Evolutionary conservation across 2,329 filamentous ascomycete species (phyloP), one percentile per base, ranked within the genome.

Genomic region (Pseudonectria foliicola): DNA sequence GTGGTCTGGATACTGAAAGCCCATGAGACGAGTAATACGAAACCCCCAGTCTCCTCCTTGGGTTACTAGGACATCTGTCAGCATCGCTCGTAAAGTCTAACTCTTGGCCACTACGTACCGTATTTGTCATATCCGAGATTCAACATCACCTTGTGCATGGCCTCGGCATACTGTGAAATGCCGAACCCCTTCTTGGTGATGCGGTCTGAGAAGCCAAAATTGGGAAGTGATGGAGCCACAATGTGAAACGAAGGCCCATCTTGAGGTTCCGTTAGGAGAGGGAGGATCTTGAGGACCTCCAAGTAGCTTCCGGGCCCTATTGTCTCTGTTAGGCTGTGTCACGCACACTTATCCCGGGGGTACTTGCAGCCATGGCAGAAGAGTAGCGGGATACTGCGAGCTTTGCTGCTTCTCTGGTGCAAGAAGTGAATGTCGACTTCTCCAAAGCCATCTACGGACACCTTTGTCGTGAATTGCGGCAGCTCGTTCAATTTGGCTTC

Each of bases 21-120:
- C 74, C 37, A 88, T 71, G 8, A 68, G 58, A 3, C 82, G 71
- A 10, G 78, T 80, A 46, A 87, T 73, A 46, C 70, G 67, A 52
- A 70, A 77, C 13, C 82, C 83, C 81, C 80, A 85, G 50, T 86
- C 82, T 18, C 82, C 82, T 43, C 78, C 80, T 57, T 84, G 74
- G 0, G 67, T 71, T 6, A 66, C 54, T 57, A 8, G 12, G 5
- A 4, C 4, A 13, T 3, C 12, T 13, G n/a, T 35, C 33, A 36
- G 33, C 5, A 3, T 4, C 26, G 12, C 3, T 13, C 7, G 11
- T 10, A 4, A 6, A 13, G 6, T 18, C 11, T 18, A 1, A 2
- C 6, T 5, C 14, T 5, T 3, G 5, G 7, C 16, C n/a, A 3
- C n/a, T 4, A 27, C 43, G 2, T 33, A 58, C 57, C 56, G n/a